These are phyloP conservation scores for Sphaerosporella brunnea DNA, from an alignment of 495 filamentous ascomycete genomes.

Conservation along the genomic window DNA sequence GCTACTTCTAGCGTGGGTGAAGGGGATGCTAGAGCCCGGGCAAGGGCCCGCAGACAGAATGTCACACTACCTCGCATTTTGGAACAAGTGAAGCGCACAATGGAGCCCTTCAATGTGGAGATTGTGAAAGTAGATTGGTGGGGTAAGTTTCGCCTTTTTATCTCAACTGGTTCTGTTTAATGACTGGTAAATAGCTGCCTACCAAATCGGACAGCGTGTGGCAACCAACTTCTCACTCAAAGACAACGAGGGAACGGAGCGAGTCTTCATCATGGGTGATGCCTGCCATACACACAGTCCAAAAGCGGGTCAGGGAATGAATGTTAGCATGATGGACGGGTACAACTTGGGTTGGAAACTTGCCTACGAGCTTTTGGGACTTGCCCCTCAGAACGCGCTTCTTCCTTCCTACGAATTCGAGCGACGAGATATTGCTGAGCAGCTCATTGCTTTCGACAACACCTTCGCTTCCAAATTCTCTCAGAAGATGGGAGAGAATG, in stretches of 20 bases:
- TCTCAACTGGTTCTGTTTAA: not conserved
- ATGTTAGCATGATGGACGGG: slow-evolving; percentile 24
- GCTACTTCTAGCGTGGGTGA: slow-evolving; percentile 12
- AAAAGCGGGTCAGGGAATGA: slow-evolving; percentile 28
- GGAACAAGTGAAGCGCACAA: slow-evolving; percentile 29
- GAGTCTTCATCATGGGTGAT: slow-evolving; percentile 24
- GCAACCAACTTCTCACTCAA: slow-evolving; percentile 18
- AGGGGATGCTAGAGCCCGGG: slow-evolving; percentile 19
- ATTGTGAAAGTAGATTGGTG: slow-evolving; percentile 29
- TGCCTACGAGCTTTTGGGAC: slow-evolving; percentile 8
- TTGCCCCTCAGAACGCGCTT: slow-evolving; percentile 18
- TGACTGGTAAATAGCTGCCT: slow-evolving; percentile 13
- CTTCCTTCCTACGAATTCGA: slow-evolving; percentile 18
- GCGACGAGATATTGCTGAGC: slow-evolving; percentile 14
- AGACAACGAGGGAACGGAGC: slow-evolving; percentile 9
- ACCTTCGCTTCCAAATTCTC: slow-evolving; percentile 20
- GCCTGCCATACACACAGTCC: slow-evolving; percentile 13
- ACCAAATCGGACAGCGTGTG: slow-evolving; percentile 30
- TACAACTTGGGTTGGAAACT: slow-evolving; percentile 26
- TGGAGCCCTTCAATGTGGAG: slow-evolving; percentile 34
- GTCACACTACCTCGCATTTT: slow-evolving; percentile 32
- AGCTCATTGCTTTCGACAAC: slow-evolving; percentile 23
- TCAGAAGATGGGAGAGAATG: slow-evolving; percentile 27
- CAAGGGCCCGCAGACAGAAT: slow-evolving; percentile 26
- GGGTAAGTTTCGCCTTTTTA: not conserved